Conservation (phyloP, 495 filamentous ascomycete genomes). For the Tuber calosporum region DNA sequence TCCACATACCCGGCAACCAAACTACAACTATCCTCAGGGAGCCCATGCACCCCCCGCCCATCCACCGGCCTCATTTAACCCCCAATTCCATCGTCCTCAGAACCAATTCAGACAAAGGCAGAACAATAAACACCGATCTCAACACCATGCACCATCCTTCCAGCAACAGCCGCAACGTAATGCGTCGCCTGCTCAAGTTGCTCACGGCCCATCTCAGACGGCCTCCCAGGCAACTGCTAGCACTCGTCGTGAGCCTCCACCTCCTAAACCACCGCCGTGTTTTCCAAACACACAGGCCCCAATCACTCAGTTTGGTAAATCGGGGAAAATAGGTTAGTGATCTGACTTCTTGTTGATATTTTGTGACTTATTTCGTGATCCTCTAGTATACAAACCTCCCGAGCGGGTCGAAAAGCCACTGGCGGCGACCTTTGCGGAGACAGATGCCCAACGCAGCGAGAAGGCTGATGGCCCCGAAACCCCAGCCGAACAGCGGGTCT, state of each 20-base stretch:
- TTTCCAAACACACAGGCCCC: conserved; percentile 25
- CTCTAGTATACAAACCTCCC: conserved; percentile 35
- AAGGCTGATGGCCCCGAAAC: conserved; percentile 7
- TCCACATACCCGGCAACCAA: conserved; percentile 37
- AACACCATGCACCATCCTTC: conserved; percentile 16
- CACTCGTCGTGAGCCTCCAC: conserved; percentile 21
- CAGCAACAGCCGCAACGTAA: conserved; percentile 27
- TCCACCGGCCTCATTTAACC: conserved; percentile 30
- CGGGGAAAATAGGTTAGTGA: conserved; percentile 5
- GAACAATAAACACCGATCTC: conserved; percentile 12
- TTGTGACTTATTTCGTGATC: conserved; percentile 3
- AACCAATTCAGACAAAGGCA: conserved; percentile 29
- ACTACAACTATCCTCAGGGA: conserved; percentile 37
- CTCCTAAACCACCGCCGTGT: conserved; percentile 29
- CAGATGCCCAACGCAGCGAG: conserved; percentile 20
- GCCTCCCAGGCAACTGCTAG: conserved; percentile 10
- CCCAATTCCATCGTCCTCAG: conserved; percentile 29
- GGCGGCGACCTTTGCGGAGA: conserved; percentile 34
- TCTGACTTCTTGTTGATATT: neutral
- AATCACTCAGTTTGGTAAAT: conserved; percentile 1
- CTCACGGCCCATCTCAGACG: neutral
- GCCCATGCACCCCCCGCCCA: conserved; percentile 35
- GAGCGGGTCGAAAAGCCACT: conserved; percentile 35
- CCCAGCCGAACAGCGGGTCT: conserved; percentile 10
- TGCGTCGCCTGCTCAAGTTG: conserved; percentile 35